phyloP scores from a whole-genome alignment of 2,329 filamentous ascomycete genomes.

The Colletotrichum destructivum region DNA sequence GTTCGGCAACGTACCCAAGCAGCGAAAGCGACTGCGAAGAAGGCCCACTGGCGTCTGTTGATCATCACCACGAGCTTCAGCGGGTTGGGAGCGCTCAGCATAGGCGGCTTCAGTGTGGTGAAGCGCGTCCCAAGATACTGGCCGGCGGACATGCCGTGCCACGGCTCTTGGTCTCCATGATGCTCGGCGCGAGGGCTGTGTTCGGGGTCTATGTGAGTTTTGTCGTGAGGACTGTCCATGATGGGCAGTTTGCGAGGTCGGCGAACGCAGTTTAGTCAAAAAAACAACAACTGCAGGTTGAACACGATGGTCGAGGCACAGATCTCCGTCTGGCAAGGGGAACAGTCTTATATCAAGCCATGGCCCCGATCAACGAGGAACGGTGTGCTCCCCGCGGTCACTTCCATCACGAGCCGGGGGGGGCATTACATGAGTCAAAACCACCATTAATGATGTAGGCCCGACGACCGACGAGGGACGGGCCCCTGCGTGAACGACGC shows the following conservation, averaged over 20 bases:
- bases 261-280: not conserved
- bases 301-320: no score
- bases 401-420: slow-evolving; percentile 21
- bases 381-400: slow-evolving; percentile 6
- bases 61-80: slow-evolving; percentile 65
- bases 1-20: slow-evolving; percentile 64
- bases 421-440: slow-evolving; percentile 29
- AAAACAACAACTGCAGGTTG: not conserved
- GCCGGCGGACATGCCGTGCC: slow-evolving; percentile 64
- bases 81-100: slow-evolving; percentile 69
- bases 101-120: slow-evolving; percentile 70
- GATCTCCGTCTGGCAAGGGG: not conserved
- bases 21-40: slow-evolving; percentile 68
- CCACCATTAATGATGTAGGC: slow-evolving; percentile 5
- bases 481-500: not conserved
- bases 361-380: no score
- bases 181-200: not conserved
- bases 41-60: slow-evolving; percentile 66
- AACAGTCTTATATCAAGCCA: slow-evolving; percentile 21
- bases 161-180: slow-evolving; percentile 55
- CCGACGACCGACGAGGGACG: not conserved
- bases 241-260: not conserved
- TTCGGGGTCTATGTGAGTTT: slow-evolving; percentile 22
- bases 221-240: slow-evolving; percentile 30
- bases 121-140: slow-evolving; percentile 68